These are phyloP conservation scores for Aspergillus novoparasiticus DNA, from an alignment of 2,329 filamentous ascomycete species.

Conservation along the genomic window DNA sequence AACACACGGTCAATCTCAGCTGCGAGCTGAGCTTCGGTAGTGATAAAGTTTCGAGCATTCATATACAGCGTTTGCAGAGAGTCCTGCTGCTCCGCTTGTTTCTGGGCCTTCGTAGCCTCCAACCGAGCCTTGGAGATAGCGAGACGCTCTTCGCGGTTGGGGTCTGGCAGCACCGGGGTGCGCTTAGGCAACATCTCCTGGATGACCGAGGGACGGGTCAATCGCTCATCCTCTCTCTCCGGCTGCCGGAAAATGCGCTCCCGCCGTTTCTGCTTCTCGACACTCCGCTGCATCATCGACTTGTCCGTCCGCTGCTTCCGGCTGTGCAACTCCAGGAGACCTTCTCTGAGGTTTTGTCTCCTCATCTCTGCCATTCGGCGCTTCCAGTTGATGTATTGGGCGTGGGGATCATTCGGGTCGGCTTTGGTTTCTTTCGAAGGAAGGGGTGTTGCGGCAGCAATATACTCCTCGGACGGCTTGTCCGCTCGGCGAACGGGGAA, in stretches of 20 bases:
- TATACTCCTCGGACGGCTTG: constrained; percentile 65
- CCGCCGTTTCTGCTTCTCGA: constrained; percentile 53
- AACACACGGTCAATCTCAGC: constrained; percentile 76
- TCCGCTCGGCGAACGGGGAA: constrained; percentile 65
- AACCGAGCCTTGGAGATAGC: constrained; percentile 47
- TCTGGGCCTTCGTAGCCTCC: constrained; percentile 50
- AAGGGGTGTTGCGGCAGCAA: constrained; percentile 60
- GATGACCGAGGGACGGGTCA: constrained; percentile 71
- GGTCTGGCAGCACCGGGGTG: constrained; percentile 62
- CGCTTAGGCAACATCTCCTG: constrained; percentile 52
- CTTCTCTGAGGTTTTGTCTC: constrained; percentile 70
- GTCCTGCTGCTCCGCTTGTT: constrained; percentile 65
- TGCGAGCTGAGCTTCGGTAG: constrained; percentile 75
- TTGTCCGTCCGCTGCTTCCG: constrained; percentile 59
- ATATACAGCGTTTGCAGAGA: constrained; percentile 86
- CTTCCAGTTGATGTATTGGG: constrained; percentile 66
- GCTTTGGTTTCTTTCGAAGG: constrained; percentile 46
- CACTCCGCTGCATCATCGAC: constrained; percentile 45
- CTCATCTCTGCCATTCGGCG: constrained; percentile 71
- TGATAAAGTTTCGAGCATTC: constrained; percentile 84
- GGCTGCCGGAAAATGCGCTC: constrained; percentile 61
- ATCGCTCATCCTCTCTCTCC: constrained; percentile 72
- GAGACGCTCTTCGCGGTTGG: constrained; percentile 58
- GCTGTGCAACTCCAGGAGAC: constrained; percentile 68
- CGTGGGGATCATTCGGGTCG: constrained; percentile 43